phyloP scores from a whole-genome alignment of 805 yeast genomes.

The Isabelozyma pseudorhagii region DNA sequence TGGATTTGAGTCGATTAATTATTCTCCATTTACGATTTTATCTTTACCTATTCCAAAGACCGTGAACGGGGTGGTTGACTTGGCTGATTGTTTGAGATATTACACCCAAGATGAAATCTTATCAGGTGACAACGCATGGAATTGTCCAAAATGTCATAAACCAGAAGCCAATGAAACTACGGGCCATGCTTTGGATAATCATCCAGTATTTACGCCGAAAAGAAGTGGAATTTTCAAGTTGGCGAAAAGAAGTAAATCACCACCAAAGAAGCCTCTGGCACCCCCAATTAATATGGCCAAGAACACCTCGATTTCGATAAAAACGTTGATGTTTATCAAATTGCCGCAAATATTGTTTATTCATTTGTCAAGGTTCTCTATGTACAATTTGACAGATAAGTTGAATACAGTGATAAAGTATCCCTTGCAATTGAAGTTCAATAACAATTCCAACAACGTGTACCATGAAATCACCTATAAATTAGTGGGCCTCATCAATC shows the following conservation, averaged over 20 bases:
- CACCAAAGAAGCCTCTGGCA: constrained; percentile 18
- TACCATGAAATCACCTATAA: constrained; percentile 43
- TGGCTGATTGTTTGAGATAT: constrained; percentile 62
- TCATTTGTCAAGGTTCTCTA: constrained; percentile 43
- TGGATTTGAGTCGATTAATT: constrained; percentile 56
- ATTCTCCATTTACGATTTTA: constrained; percentile 58
- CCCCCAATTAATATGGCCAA: constrained; percentile 2
- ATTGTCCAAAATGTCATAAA: constrained; percentile 64
- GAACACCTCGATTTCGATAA: constrained; percentile 15
- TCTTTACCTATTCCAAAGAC: constrained; percentile 58
- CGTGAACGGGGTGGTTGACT: constrained; percentile 25
- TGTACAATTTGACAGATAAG: constrained; percentile 52
- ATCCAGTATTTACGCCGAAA: constrained; percentile 36
- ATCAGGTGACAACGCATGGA: constrained; percentile 80
- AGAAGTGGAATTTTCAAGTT: constrained; percentile 33
- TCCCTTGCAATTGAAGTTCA: constrained; percentile 52
- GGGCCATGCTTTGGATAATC: constrained; percentile 22
- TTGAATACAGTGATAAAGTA: constrained; percentile 48
- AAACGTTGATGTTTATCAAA: constrained; percentile 27
- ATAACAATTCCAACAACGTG: constrained; percentile 21
- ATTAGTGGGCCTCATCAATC: constrained; percentile 65
- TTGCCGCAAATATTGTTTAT: constrained; percentile 37
- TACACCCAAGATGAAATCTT: constrained; percentile 64
- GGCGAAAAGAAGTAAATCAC: constrained; percentile 33
- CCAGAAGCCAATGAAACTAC: background rate